Conservation (phyloP, 2,329 filamentous ascomycete genomes). For the Fusarium siculi region DNA sequence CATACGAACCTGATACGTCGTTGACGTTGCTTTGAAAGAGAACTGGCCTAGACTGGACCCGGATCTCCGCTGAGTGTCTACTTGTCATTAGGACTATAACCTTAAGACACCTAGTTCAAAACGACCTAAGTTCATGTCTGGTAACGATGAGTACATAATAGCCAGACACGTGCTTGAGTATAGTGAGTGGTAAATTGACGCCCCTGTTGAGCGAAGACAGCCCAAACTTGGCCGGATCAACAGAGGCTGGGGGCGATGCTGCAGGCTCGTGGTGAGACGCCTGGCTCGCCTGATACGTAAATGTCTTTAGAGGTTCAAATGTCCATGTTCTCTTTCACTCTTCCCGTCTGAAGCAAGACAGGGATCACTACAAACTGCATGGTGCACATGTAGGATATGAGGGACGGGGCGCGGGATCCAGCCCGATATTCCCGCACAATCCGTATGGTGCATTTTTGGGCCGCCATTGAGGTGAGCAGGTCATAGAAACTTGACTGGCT, state of each 20-base stretch:
- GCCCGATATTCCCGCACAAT: slow-evolving; percentile 3
- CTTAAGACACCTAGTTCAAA: not conserved
- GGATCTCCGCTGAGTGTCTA: not conserved
- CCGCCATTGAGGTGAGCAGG: slow-evolving; percentile 7
- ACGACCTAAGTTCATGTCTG: not conserved
- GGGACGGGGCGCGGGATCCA: slow-evolving; percentile 16
- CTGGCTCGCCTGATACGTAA: slow-evolving; percentile 15
- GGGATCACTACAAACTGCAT: slow-evolving; percentile 11
- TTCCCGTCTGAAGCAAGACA: slow-evolving; percentile 18
- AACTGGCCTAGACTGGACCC: not conserved
- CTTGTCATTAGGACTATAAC: not conserved
- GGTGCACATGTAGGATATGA: slow-evolving; percentile 3
- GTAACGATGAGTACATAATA: slow-evolving; percentile 10
- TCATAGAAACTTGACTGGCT: not conserved
- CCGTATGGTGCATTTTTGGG: not conserved
- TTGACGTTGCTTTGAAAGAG: not conserved
- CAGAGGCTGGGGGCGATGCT: slow-evolving; percentile 33
- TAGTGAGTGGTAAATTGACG: slow-evolving; percentile 17
- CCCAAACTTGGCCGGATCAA: slow-evolving; percentile 27
- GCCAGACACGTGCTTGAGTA: slow-evolving; percentile 23
- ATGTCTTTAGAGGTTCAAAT: slow-evolving; percentile 4
- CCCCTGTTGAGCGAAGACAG: slow-evolving; percentile 11
- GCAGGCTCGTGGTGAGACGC: slow-evolving; percentile 29
- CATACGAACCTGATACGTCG: not conserved
- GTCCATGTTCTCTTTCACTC: not conserved